phyloP scores from a whole-genome alignment of 805 yeast genomes.

The Monosporozyma solicola region DNA sequence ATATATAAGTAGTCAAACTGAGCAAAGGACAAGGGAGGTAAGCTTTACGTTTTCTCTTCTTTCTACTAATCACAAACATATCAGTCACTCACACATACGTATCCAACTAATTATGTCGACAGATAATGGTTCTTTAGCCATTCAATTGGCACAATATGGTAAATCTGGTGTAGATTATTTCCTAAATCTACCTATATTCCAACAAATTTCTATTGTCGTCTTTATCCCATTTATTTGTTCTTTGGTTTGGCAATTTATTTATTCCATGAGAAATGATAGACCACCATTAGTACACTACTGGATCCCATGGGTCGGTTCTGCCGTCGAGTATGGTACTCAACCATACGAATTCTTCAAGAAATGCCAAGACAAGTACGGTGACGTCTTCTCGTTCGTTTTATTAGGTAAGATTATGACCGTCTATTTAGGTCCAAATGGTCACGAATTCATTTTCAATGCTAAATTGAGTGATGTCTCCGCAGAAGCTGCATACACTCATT shows the following conservation, averaged over 20 bases:
- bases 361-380: constrained; percentile 80
- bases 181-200: constrained; percentile 29
- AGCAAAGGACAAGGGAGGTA: background rate
- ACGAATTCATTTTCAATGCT: constrained; percentile 90
- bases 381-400: constrained; percentile 81
- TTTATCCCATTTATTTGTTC: constrained; percentile 54
- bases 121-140: background rate
- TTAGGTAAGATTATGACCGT: constrained; percentile 93
- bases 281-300: constrained; percentile 87
- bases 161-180: constrained; percentile 10
- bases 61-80: too few species aligned
- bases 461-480: constrained; percentile 86
- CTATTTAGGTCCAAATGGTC: constrained; percentile 94
- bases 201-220: constrained; percentile 29
- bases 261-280: constrained; percentile 68
- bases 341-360: constrained; percentile 84
- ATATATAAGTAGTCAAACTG: background rate
- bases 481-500: constrained; percentile 89
- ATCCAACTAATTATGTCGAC: background rate
- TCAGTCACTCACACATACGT: too few species aligned
- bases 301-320: constrained; percentile 95
- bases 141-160: background rate
- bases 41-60: background rate
- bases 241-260: constrained; percentile 54
- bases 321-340: constrained; percentile 80